phyloP scores from a whole-genome alignment of 1,284 basidiomycete genomes.

The Phaffia rhodozyma region DNA sequence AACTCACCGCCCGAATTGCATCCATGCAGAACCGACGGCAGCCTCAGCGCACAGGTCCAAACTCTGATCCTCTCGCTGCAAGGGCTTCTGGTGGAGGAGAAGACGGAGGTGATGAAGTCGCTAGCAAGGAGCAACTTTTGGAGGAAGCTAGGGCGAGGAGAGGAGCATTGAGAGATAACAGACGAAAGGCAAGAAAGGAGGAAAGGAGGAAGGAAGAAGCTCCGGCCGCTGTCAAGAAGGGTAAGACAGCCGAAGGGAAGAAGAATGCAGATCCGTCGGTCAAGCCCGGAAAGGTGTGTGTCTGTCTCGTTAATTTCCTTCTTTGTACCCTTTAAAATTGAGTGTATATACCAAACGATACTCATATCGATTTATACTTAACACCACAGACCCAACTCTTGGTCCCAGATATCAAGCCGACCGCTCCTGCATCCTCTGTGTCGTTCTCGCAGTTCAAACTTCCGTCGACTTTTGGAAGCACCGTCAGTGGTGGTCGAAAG shows the following conservation, averaged over 20 bases:
- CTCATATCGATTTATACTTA: constrained; percentile 5
- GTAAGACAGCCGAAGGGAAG: constrained; percentile 42
- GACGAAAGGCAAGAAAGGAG: constrained; percentile 72
- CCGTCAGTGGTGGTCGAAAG: constrained; percentile 36
- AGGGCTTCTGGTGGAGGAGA: constrained; percentile 37
- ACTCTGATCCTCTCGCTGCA: background rate
- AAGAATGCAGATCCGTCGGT: constrained; percentile 38
- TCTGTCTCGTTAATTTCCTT: constrained; percentile 17
- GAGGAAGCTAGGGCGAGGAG: constrained; percentile 63
- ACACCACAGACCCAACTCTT: constrained; percentile 53
- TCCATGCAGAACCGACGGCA: constrained; percentile 26
- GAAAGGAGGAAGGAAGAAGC: constrained; percentile 43
- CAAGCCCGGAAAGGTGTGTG: constrained; percentile 31
- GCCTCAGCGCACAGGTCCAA: background rate
- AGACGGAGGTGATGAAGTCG: constrained; percentile 24
- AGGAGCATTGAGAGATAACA: constrained; percentile 65
- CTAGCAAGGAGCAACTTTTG: constrained; percentile 59
- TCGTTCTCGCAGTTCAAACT: constrained; percentile 54
- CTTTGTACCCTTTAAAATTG: background rate
- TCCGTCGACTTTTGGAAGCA: constrained; percentile 31
- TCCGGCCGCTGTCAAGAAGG: constrained; percentile 35
- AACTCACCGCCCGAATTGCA: constrained; percentile 67
- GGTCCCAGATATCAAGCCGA: constrained; percentile 37
- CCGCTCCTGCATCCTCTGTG: constrained; percentile 38
- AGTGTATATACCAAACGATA: background rate